Evolutionary conservation across 2,329 filamentous ascomycete genomes (phyloP), one percentile per base, ranked within the genome.

Genomic region (Penicillium glabrum): DNA sequence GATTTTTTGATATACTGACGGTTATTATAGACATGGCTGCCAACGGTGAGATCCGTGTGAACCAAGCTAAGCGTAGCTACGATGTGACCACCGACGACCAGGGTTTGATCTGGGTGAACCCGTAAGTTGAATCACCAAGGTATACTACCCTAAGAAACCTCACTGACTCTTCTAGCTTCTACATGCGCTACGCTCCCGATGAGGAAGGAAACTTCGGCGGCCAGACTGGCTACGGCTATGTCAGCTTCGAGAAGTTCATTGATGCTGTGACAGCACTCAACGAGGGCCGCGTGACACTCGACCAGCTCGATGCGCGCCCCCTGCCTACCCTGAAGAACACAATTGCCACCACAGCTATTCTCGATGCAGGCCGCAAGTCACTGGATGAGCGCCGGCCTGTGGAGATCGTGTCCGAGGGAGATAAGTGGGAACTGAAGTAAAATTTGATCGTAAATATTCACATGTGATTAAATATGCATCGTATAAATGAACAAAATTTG

Each of bases 201-300:
- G 93, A 96, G 79, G 90, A 96, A 74, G 93, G 93, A 53, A 96
- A 97, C 77, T 97, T 97, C 74, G 87, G 86, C 53, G 93, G 93
- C 35, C 93, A 96, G 79, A 89, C 86, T 7, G 93, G 93, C 24
- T 97, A 97, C 73, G 93, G 93, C 33, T 97, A 97, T 76, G 85
- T 96, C 57, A 95, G 89, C 21, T 93, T 97, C 69, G 93, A 97
- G 79, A 97, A 97, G 78, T 97, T 97, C 75, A 87, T 97, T 49
- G 91, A 97, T 72, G 92, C 89, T 13, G 91, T 91, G 71, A 86
- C 86, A 45, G 84, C 86, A 6, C 80, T 97, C 52, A 96, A 95
- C 69, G 85, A 89, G 29, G 89, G 90, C 23, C 81, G 82, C 44
- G 80, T 88, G 47, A 90, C 84, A 50, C 82, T 93, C 1, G 87